phyloP scores from a whole-genome alignment of 2,329 filamentous ascomycete genomes.

The Catunica adiposa region DNA sequence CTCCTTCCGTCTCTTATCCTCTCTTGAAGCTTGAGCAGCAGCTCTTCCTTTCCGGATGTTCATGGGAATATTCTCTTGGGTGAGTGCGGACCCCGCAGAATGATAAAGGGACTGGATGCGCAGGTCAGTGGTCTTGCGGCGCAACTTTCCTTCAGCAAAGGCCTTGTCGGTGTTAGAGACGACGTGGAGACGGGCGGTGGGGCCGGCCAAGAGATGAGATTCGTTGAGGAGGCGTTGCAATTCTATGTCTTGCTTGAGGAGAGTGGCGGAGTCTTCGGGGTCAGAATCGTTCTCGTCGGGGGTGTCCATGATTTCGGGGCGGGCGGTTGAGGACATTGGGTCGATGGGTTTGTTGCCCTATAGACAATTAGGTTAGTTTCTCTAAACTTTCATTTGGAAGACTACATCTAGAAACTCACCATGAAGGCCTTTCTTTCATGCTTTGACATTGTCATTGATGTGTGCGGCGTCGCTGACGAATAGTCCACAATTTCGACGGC shows the following conservation, averaged over 20 bases:
- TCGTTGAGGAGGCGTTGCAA: slow-evolving; percentile 81
- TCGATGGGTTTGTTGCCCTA: slow-evolving; percentile 28
- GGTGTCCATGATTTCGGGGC: slow-evolving; percentile 16
- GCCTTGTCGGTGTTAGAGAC: slow-evolving; percentile 22
- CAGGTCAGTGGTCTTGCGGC: slow-evolving; percentile 69
- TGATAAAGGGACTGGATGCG: slow-evolving; percentile 52
- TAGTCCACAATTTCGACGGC: slow-evolving; percentile 48
- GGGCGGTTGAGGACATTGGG: slow-evolving; percentile 25
- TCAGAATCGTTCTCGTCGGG: slow-evolving; percentile 20
- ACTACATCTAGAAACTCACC: slow-evolving; percentile 25
- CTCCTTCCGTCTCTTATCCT: slow-evolving; percentile 56
- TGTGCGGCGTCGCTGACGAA: slow-evolving; percentile 26
- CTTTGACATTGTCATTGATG: slow-evolving; percentile 37
- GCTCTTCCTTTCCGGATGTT: slow-evolving; percentile 70
- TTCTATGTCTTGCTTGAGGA: slow-evolving; percentile 81
- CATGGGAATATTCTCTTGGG: slow-evolving; percentile 81
- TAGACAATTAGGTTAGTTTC: neutral
- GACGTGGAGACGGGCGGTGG: slow-evolving; percentile 30
- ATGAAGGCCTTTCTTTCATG: slow-evolving; percentile 65
- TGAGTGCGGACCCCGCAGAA: slow-evolving; percentile 59
- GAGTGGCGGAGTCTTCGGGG: slow-evolving; percentile 44
- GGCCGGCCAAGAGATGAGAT: slow-evolving; percentile 58
- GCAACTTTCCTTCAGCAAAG: slow-evolving; percentile 48
- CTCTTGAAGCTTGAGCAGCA: slow-evolving; percentile 45
- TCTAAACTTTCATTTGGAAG: neutral